Conservation (phyloP, 225 moss, liverwort and hornwort species). For the Neckera pumila region DNA sequence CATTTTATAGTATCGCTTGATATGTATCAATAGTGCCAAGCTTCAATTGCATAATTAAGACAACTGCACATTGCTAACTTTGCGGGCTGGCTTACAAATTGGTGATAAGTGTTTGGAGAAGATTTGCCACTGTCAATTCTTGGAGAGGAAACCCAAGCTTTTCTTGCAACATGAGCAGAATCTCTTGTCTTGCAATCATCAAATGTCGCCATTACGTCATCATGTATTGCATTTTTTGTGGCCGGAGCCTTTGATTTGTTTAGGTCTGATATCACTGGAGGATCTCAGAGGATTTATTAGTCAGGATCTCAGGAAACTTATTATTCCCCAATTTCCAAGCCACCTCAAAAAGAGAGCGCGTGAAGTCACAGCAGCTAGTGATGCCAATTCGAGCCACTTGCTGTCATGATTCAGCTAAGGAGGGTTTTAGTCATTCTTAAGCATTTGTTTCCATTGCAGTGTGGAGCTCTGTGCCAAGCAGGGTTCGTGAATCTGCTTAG, state of each 20-base stretch:
- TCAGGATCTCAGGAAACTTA: not conserved
- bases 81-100: not conserved
- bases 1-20: not conserved
- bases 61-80: not conserved
- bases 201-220: not conserved
- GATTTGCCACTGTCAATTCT: not conserved
- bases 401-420: not conserved
- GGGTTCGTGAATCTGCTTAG: not conserved
- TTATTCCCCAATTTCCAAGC: not conserved
- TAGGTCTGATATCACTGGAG: not conserved
- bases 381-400: not conserved
- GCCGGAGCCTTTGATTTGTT: not conserved
- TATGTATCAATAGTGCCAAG: not conserved
- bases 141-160: slow-evolving; percentile 21
- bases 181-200: not conserved
- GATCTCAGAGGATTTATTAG: not conserved
- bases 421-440: not conserved
- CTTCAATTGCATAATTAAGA: not conserved
- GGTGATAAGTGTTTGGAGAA: slow-evolving; percentile 26
- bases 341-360: not conserved
- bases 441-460: not conserved
- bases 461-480: not conserved
- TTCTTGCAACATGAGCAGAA: slow-evolving; percentile 13
- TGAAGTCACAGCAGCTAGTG: not conserved
- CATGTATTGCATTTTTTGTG: not conserved